A percentile compares a stretch with the other conserved stretches of the same genome.
Conservation (phyloP, 1,139 yeast genomes). For the Debaryomyces sp. region DNA sequence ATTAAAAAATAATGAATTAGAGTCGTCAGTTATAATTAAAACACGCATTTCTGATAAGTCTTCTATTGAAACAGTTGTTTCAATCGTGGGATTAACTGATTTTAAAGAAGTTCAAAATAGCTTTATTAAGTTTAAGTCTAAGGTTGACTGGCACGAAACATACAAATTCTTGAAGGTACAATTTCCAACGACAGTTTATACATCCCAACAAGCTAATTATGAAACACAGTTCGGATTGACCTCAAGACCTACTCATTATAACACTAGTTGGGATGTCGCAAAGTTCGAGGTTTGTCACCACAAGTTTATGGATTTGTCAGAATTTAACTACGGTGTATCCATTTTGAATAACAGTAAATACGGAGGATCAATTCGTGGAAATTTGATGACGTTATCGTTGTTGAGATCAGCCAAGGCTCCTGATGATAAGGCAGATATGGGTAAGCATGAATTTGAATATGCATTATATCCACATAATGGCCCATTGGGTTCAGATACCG, state of each 20-base stretch:
- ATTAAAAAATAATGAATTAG: slow-evolving; percentile 56
- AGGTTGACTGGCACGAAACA: slow-evolving; percentile 85
- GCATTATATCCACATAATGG: slow-evolving; percentile 85
- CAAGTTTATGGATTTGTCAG: slow-evolving; percentile 90
- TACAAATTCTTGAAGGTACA: slow-evolving; percentile 91
- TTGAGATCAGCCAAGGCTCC: slow-evolving; percentile 89
- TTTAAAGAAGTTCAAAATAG: slow-evolving; percentile 38
- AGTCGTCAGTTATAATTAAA: slow-evolving; percentile 62
- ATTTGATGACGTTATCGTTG: slow-evolving; percentile 78
- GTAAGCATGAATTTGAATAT: slow-evolving; percentile 77
- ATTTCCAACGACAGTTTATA: slow-evolving; percentile 82
- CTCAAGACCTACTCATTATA: slow-evolving; percentile 89
- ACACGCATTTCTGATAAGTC: slow-evolving; percentile 61
- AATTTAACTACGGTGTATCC: slow-evolving; percentile 84
- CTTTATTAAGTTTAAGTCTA: slow-evolving; percentile 56
- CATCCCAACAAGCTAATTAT: slow-evolving; percentile 72
- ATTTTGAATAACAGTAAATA: slow-evolving; percentile 83
- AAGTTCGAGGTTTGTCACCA: slow-evolving; percentile 96
- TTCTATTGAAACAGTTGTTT: slow-evolving; percentile 66
- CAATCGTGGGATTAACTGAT: slow-evolving; percentile 58
- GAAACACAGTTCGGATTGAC: slow-evolving; percentile 95
- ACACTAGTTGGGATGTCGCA: slow-evolving; percentile 95
- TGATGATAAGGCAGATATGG: slow-evolving; percentile 93
- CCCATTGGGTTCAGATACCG: slow-evolving; percentile 60
- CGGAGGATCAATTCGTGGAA: slow-evolving; percentile 91